Evolutionary conservation across 192 early-diverging fungal genomes (phyloP).

Genomic region (Backusella westeae): DNA sequence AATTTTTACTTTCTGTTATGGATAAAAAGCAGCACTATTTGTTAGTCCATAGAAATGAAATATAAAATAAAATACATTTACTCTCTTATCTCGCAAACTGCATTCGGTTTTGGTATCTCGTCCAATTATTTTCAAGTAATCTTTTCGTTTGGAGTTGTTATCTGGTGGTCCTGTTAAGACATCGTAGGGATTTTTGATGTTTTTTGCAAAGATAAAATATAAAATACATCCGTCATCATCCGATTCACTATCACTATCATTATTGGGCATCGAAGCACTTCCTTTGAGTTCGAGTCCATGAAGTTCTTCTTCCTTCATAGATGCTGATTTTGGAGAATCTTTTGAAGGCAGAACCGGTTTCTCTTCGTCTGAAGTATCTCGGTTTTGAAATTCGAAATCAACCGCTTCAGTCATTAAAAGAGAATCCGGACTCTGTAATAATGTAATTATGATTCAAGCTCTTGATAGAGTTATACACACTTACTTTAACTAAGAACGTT

Average conservation of each 20-base stretch:
- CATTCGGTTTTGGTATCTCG: slow-evolving; percentile 23
- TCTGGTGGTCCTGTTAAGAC: not conserved
- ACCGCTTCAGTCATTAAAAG: no score
- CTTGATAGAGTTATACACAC: not conserved
- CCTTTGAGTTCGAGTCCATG: not conserved
- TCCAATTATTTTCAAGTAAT: slow-evolving; percentile 17
- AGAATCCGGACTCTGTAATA: not conserved
- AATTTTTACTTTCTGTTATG: slow-evolving; percentile 12
- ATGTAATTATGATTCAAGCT: not conserved
- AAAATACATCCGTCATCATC: not conserved
- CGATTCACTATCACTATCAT: not conserved
- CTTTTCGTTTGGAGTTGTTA: not conserved
- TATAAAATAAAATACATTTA: not conserved
- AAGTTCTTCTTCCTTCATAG: not conserved
- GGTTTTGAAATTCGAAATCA: not conserved
- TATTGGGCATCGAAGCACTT: not conserved
- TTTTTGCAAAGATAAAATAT: slow-evolving; percentile 25
- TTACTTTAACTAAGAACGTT: not conserved
- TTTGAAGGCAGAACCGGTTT: not conserved
- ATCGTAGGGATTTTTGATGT: slow-evolving; percentile 10
- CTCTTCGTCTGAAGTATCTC: not conserved
- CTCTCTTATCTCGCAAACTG: not conserved
- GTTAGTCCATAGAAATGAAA: not conserved
- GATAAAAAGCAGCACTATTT: not conserved
- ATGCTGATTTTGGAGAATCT: not conserved